Evolutionary conservation across 495 filamentous ascomycete species (phyloP).

Genomic region (Podospora appendiculata): DNA sequence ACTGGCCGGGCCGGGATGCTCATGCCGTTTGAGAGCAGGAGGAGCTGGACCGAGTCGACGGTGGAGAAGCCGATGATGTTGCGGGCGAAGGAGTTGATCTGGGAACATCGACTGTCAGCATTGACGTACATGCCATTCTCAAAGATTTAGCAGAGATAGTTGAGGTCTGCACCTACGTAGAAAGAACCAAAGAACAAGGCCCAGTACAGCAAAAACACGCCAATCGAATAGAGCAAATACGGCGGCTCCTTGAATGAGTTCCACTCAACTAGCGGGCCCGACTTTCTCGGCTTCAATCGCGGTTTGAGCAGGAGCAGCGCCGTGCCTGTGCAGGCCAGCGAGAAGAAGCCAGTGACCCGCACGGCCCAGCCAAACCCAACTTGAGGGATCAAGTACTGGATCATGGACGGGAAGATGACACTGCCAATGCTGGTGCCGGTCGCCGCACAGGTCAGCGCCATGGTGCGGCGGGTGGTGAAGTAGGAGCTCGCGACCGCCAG

Average conservation of each 20-base stretch:
- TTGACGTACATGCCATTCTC: no score
- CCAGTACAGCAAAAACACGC: conserved; percentile 34
- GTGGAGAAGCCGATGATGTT: conserved; percentile 31
- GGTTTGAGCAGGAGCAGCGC: conserved; percentile 27
- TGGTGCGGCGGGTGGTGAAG: conserved; percentile 26
- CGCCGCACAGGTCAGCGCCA: conserved; percentile 31
- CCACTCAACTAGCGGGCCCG: conserved; percentile 36
- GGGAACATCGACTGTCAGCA: neutral
- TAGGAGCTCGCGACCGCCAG: conserved; percentile 33
- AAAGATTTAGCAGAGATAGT: no score
- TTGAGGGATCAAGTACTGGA: conserved; percentile 34
- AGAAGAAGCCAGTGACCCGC: conserved; percentile 30
- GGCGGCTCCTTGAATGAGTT: conserved; percentile 31
- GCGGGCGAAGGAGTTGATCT: conserved; percentile 32
- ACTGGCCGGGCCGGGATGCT: conserved; percentile 29
- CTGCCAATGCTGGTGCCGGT: conserved; percentile 35
- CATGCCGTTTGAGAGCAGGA: conserved; percentile 37
- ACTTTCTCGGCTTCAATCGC: conserved; percentile 19
- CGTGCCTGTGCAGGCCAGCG: conserved; percentile 22
- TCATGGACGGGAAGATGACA: conserved; percentile 31
- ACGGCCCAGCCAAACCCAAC: conserved; percentile 41
- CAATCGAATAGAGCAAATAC: conserved; percentile 29
- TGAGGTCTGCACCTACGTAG: conserved; percentile 24
- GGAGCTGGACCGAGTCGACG: conserved; percentile 29
- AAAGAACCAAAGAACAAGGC: conserved; percentile 38